Evolutionary conservation across 208 protist genomes (phyloP).

Genomic region (Borovskyia barvae): DNA sequence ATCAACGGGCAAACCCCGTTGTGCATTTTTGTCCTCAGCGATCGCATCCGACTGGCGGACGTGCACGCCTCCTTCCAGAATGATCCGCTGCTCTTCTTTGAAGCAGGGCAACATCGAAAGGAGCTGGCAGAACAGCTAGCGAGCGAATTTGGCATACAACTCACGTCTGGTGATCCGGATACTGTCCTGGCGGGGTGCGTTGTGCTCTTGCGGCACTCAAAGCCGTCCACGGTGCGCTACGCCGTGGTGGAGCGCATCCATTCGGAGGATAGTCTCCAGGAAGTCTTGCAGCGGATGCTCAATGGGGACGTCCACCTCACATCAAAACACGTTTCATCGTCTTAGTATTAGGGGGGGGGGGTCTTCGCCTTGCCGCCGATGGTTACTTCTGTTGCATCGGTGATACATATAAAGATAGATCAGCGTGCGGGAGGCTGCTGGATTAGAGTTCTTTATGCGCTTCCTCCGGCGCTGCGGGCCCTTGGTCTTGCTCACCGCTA

Average conservation of each 20-base stretch:
- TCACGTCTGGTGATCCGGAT: neutral
- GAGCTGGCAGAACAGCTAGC: constrained; percentile 10
- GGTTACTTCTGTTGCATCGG: no score
- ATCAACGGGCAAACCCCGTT: constrained; percentile 17
- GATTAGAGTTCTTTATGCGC: no score
- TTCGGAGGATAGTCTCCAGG: constrained; percentile 17
- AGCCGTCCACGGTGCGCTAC: constrained; percentile 22
- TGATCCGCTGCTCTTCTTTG: constrained; percentile 75
- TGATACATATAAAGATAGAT: no score
- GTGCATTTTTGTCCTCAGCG: constrained; percentile 52
- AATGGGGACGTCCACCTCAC: constrained; percentile 27
- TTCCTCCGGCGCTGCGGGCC: no score
- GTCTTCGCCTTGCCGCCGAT: no score
- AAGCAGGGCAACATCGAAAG: constrained; percentile 21
- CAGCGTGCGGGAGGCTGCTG: no score
- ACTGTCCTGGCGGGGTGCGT: constrained; percentile 5
- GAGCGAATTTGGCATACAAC: constrained; percentile 8
- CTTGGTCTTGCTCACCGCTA: no score
- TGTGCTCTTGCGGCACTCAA: constrained; percentile 37
- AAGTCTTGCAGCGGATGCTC: constrained; percentile 24
- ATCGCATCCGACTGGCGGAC: constrained; percentile 23
- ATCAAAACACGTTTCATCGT: neutral
- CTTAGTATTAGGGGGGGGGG: neutral
- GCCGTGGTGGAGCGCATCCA: constrained; percentile 11
- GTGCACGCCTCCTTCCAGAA: constrained; percentile 37